Evolutionary conservation across 805 yeast genomes (phyloP), one percentile per base, ranked within the genome.

Genomic region (Myxozyma geophila): DNA sequence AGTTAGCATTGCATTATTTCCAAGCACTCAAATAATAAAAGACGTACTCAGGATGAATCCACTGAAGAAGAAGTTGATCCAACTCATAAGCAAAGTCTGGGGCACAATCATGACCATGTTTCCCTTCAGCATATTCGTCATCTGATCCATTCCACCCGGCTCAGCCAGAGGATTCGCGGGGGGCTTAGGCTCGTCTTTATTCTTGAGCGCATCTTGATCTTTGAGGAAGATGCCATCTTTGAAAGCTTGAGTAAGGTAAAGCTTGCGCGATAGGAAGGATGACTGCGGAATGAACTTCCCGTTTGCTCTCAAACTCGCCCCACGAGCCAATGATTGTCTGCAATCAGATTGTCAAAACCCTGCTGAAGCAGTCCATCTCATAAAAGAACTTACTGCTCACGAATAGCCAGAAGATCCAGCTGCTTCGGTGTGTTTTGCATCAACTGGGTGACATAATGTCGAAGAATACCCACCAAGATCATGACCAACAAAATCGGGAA

Each of bases 61-160:
- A 13, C 93, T 90, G 75, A 91, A 95, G 78, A 93, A 92, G 72
- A 86, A 89, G 72, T 90, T 90, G 65, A 93, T 93, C 97, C 98
- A 95, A 72, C 92, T 91, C 97, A 95, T 92, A 68, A 92, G 88
- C 46, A 92, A 75, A 0, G 97, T 90, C 77, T 95, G 98, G 1
- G 98, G 98, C 19, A 92, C 83, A 74, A 87, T 90, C 76, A 86
- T 90, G 73, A 92, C 87, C 67, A 91, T 78, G 73, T 91, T 92
- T 8, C 88, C 87, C 73, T 91, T 91, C 63, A 92, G 83, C 87
- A 90, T 87, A 54, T 81, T 82, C 80, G 87, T 80, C 81, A 95
- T 78, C 23, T 87, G 84, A 60, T 92, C 97, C 65, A 87, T 82
- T 35, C 87, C 81, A 54, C 80, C 79, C 2, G 96, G 87, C 70